phyloP scores from a whole-genome alignment of 176 grass and related monocot genomes.

The Poa pratensis region DNA sequence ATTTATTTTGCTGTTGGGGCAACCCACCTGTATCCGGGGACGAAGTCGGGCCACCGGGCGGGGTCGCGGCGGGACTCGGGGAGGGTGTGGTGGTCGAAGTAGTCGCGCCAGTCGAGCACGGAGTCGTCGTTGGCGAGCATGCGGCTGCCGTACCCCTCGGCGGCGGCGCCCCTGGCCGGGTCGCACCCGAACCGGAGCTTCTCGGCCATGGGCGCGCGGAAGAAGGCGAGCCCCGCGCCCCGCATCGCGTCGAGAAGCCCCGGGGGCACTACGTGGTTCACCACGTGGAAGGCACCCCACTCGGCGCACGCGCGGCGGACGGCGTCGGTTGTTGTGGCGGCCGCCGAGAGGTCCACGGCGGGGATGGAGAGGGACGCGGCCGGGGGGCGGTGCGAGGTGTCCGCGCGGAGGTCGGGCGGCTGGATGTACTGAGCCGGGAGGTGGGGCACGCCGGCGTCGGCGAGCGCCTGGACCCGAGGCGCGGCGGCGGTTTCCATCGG shows the following conservation, averaged over 20 bases:
- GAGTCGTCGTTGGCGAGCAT: slow-evolving; percentile 91
- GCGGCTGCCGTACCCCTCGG: slow-evolving; percentile 83
- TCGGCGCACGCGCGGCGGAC: slow-evolving; percentile 56
- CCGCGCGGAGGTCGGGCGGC: slow-evolving; percentile 51
- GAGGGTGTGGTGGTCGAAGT: slow-evolving; percentile 92
- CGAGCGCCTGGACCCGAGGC: slow-evolving; percentile 69
- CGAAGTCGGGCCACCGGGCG: slow-evolving; percentile 74
- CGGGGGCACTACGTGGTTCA: slow-evolving; percentile 50
- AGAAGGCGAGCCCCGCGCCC: slow-evolving; percentile 57
- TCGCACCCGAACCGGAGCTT: slow-evolving; percentile 83
- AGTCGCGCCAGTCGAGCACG: slow-evolving; percentile 94
- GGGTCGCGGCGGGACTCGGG: slow-evolving; percentile 78
- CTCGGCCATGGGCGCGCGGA: slow-evolving; percentile 61
- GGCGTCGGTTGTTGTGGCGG: slow-evolving; percentile 10
- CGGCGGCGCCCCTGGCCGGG: slow-evolving; percentile 55
- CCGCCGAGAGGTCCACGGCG: slow-evolving; percentile 46
- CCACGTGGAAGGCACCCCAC: slow-evolving; percentile 87
- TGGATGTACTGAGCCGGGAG: slow-evolving; percentile 76
- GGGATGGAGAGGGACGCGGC: slow-evolving; percentile 39
- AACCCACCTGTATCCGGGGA: slow-evolving; percentile 78
- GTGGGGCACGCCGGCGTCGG: slow-evolving; percentile 51
- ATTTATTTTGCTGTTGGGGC: background rate
- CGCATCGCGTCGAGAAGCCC: slow-evolving; percentile 65
- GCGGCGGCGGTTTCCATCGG: slow-evolving; percentile 58
- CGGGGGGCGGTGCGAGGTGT: background rate